phyloP scores from a whole-genome alignment of 2,329 filamentous ascomycete species.

The Calonectria hongkongensis region DNA sequence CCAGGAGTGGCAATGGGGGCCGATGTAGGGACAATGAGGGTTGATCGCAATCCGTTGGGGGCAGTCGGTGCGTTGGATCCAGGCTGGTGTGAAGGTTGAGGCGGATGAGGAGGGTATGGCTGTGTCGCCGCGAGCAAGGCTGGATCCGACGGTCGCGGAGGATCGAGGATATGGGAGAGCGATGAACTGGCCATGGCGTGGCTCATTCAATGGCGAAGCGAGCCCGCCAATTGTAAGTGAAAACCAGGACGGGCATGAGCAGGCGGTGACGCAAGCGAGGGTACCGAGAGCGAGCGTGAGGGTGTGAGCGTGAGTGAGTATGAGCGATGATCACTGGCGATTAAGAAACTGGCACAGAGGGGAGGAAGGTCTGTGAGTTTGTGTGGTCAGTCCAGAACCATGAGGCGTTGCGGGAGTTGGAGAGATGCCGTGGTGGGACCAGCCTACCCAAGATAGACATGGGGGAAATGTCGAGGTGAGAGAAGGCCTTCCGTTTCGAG shows the following conservation, averaged over 20 bases:
- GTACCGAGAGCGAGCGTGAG: conserved; percentile 4
- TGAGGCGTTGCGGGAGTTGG: conserved; percentile 29
- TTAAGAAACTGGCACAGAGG: background rate
- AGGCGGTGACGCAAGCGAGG: conserved; percentile 25
- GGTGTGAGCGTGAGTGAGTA: background rate
- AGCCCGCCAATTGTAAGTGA: conserved; percentile 33
- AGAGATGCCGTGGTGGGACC: conserved; percentile 30
- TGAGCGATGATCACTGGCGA: conserved; percentile 9
- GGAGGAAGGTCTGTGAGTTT: conserved; percentile 17
- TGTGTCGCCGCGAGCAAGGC: conserved; percentile 41
- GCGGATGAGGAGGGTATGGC: conserved; percentile 45
- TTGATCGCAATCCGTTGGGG: conserved; percentile 34
- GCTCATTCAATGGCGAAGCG: conserved; percentile 35
- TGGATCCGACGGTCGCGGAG: conserved; percentile 52
- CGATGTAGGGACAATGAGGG: conserved; percentile 32
- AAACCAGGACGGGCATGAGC: conserved; percentile 31
- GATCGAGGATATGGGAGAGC: conserved; percentile 57
- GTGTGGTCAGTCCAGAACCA: background rate
- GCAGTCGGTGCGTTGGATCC: conserved; percentile 18
- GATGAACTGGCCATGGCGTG: conserved; percentile 57
- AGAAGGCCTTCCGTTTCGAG: conserved; percentile 23
- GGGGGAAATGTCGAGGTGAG: conserved; percentile 29
- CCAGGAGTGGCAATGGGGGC: conserved; percentile 23
- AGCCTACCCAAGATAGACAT: conserved; percentile 20
- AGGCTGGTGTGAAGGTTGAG: conserved; percentile 13